Conservation (phyloP, 2,329 filamentous ascomycete genomes). For the Madurella mycetomatis region DNA sequence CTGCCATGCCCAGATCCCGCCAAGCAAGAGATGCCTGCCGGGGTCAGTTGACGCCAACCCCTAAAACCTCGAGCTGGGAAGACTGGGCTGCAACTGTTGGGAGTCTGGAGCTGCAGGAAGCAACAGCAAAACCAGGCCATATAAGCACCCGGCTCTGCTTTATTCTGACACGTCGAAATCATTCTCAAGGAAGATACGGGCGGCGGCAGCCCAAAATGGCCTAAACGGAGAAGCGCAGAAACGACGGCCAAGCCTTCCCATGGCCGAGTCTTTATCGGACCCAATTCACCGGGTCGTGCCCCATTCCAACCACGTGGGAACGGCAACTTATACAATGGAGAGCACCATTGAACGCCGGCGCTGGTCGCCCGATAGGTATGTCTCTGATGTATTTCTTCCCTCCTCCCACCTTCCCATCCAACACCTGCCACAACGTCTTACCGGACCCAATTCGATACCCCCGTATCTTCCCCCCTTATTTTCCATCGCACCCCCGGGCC, state of each 20-base stretch:
- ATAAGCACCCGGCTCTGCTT: too few relatives aligned
- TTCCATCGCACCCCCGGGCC: too few relatives aligned
- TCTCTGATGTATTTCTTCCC: background rate
- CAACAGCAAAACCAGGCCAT: too few relatives aligned
- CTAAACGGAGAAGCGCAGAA: background rate
- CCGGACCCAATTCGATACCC: too few relatives aligned
- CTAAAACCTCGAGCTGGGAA: background rate
- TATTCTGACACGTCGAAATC: background rate
- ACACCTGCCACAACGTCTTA: background rate
- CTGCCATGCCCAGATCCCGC: background rate
- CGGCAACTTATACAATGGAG: constrained; percentile 16
- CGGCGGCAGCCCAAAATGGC: background rate
- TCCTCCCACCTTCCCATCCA: background rate
- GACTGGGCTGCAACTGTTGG: background rate
- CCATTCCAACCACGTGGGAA: background rate
- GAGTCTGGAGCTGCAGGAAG: too few relatives aligned
- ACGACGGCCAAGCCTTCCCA: background rate
- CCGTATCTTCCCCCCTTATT: too few relatives aligned
- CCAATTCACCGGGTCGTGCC: background rate
- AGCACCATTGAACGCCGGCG: constrained; percentile 6
- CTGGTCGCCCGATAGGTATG: constrained; percentile 20
- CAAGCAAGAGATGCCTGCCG: constrained; percentile 5
- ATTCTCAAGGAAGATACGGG: background rate
- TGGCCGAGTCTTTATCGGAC: background rate
- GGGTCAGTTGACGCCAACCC: background rate